Conservation (phyloP, 2,329 filamentous ascomycete genomes). For the Phialemoniopsis sp. region DNA sequence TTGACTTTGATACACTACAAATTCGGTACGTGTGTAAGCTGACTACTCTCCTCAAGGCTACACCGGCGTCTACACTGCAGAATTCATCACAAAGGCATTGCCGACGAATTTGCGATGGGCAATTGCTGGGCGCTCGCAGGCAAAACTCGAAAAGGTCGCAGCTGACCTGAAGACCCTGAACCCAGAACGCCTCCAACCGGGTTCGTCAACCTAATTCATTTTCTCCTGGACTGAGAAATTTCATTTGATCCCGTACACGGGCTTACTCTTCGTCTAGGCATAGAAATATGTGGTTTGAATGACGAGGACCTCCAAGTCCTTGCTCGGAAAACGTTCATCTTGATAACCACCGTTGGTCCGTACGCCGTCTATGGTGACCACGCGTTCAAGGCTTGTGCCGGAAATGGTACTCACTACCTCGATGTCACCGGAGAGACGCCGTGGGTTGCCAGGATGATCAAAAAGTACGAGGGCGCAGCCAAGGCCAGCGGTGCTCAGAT, state of each 20-base stretch:
- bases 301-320: conserved; percentile 41
- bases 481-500: conserved; percentile 52
- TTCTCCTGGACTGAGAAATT: too few relatives aligned
- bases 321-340: conserved; percentile 49
- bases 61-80: conserved; percentile 72
- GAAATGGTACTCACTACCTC: conserved; percentile 60
- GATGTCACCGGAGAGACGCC: conserved; percentile 59
- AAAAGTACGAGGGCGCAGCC: conserved; percentile 50
- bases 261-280: conserved; percentile 23
- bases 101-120: conserved; percentile 84
- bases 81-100: conserved; percentile 67
- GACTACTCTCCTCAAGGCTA: conserved; percentile 54
- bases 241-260: too few relatives aligned
- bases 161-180: conserved; percentile 63
- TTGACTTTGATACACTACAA: too few relatives aligned
- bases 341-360: conserved; percentile 58
- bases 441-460: conserved; percentile 56
- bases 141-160: conserved; percentile 68
- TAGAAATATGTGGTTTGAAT: conserved; percentile 48
- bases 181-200: conserved; percentile 65
- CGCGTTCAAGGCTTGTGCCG: conserved; percentile 57
- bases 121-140: conserved; percentile 74
- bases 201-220: conserved; percentile 35
- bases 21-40: too few relatives aligned
- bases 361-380: conserved; percentile 53